Evolutionary conservation across 2,329 filamentous ascomycete species (phyloP).

Genomic region (Aspergillus ibericus): DNA sequence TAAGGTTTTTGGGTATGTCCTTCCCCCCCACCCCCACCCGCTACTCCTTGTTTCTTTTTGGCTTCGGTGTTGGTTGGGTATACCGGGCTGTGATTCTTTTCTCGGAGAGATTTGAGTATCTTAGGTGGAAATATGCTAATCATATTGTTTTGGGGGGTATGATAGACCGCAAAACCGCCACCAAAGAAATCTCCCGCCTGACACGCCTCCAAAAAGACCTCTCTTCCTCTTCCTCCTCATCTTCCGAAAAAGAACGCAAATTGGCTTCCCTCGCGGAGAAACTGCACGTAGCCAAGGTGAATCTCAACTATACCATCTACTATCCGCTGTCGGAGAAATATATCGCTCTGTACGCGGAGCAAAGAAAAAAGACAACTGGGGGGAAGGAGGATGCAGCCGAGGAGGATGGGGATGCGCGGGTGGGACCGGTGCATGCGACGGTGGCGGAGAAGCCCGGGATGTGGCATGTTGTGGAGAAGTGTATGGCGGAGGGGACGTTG

Average conservation of each 20-base stretch:
- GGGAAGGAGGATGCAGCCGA: conserved; percentile 15
- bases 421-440: conserved; percentile 11
- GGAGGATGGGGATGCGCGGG: conserved; percentile 23
- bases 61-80: not conserved
- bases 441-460: conserved; percentile 39
- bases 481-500: conserved; percentile 45
- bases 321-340: conserved; percentile 62
- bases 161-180: conserved; percentile 45
- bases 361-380: conserved; percentile 24
- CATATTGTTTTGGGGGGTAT: not conserved
- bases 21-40: not conserved
- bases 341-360: conserved; percentile 53
- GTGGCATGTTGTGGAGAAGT: conserved; percentile 47
- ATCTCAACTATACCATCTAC: conserved; percentile 64
- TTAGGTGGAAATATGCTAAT: not conserved
- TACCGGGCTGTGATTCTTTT: no score
- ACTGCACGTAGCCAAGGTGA: conserved; percentile 54
- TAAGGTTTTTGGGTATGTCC: conserved; percentile 59
- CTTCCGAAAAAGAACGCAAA: conserved; percentile 21
- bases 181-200: conserved; percentile 39
- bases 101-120: no score
- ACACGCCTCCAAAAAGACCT: conserved; percentile 42
- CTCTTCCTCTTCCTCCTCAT: conserved; percentile 27
- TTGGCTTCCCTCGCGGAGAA: conserved; percentile 29
- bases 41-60: not conserved